phyloP scores from a whole-genome alignment of 192 early-diverging fungal genomes.

The Coemansia biformis region DNA sequence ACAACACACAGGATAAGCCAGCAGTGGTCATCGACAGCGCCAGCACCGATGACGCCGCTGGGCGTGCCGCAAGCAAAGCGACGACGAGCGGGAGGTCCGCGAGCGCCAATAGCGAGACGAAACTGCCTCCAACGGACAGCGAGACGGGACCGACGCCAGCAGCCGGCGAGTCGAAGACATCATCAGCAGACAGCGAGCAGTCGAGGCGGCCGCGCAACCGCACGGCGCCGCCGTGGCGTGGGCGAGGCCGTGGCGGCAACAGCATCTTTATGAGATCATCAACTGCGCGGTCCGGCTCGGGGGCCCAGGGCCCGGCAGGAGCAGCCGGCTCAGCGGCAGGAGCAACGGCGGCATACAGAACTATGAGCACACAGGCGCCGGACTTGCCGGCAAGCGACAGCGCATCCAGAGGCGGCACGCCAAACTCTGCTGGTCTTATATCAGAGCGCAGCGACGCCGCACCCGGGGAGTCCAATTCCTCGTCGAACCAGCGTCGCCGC shows the following conservation, averaged over 20 bases:
- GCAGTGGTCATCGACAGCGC: slow-evolving; percentile 1
- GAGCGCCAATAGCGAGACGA: not conserved
- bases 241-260: slow-evolving; percentile 13
- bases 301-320: slow-evolving; percentile 10
- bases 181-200: slow-evolving; percentile 8
- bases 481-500: slow-evolving; percentile 20
- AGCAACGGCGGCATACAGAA: too few species aligned
- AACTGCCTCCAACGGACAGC: not conserved
- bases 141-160: too few species aligned
- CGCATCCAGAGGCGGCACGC: slow-evolving; percentile 3
- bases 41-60: not conserved
- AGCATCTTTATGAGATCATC: slow-evolving; percentile 33
- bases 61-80: not conserved
- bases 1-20: not conserved
- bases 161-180: slow-evolving; percentile 1
- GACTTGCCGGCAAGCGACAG: not conserved
- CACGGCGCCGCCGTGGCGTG: slow-evolving; percentile 38
- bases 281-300: slow-evolving; percentile 10
- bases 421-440: slow-evolving; percentile 30
- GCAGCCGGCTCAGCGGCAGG: too few species aligned
- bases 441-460: slow-evolving; percentile 12
- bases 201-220: slow-evolving; percentile 23
- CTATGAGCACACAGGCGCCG: too few species aligned
- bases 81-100: not conserved
- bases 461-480: slow-evolving; percentile 1